Conservation (phyloP, 2,329 filamentous ascomycete species). For the Alternaria triticimaculans region DNA sequence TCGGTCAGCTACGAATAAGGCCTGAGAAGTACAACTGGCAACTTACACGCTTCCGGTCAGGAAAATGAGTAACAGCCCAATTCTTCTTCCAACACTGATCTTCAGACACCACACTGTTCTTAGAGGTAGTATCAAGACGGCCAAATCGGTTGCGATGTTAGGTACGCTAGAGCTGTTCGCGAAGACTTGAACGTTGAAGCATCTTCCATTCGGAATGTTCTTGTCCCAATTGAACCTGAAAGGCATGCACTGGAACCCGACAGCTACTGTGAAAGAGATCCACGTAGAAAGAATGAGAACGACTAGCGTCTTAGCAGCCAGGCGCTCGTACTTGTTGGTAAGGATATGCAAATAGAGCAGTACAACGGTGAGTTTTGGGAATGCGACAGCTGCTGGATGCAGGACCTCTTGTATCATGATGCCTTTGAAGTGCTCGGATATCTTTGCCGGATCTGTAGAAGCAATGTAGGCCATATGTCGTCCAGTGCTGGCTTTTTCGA, state of each 20-base stretch:
- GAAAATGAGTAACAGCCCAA: conserved; percentile 35
- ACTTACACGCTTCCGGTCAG: conserved; percentile 37
- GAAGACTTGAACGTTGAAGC: conserved; percentile 29
- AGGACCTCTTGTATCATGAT: conserved; percentile 33
- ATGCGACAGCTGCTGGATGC: conserved; percentile 34
- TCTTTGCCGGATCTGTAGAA: conserved; percentile 17
- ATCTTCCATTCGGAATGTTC: conserved; percentile 27
- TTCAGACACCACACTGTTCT: conserved; percentile 30
- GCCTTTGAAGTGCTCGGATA: conserved; percentile 30
- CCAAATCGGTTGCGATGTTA: conserved; percentile 35
- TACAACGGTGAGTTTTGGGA: conserved; percentile 35
- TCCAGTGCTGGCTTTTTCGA: conserved; percentile 30
- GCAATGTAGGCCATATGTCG: conserved; percentile 27
- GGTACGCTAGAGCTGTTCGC: conserved; percentile 34
- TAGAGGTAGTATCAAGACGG: conserved; percentile 28
- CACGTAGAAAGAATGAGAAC: conserved; percentile 27
- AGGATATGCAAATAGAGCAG: conserved; percentile 35
- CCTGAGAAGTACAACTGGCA: background rate
- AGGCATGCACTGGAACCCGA: conserved; percentile 32
- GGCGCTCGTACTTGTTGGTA: conserved; percentile 31
- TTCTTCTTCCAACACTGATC: conserved; percentile 22
- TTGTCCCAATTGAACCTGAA: conserved; percentile 39
- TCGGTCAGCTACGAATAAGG: background rate
- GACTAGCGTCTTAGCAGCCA: conserved; percentile 26
- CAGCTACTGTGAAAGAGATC: conserved; percentile 29